A percentile compares a stretch with the other conserved stretches of the same genome.
Conservation (phyloP, 2,329 filamentous ascomycete species). For the Acrocalymma vagum region DNA sequence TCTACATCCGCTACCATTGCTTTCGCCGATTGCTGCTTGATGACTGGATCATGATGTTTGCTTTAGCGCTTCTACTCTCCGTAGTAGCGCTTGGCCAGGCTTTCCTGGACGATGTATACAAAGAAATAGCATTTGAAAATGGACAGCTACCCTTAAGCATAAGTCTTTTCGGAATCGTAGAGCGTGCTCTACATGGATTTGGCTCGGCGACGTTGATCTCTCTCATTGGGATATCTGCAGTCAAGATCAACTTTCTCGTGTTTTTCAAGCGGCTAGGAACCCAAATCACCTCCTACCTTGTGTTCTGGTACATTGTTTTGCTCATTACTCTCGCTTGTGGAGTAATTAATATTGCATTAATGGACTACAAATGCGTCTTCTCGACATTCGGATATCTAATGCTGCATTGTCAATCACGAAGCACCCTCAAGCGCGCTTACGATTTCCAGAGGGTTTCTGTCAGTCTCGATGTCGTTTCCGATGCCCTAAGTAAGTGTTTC, state of each 20-base stretch:
- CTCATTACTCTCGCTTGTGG: conserved; percentile 12
- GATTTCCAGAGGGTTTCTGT: conserved; percentile 8
- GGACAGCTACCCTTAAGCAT: conserved; percentile 5
- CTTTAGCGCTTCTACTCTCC: conserved; percentile 6
- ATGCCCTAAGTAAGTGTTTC: conserved; percentile 13
- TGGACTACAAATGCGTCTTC: conserved; percentile 10
- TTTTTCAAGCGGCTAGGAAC: conserved; percentile 18
- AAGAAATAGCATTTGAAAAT: conserved; percentile 7
- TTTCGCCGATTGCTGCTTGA: conserved; percentile 15
- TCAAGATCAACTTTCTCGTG: conserved; percentile 20
- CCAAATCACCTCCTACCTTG: conserved; percentile 7
- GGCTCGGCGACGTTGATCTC: conserved; percentile 1
- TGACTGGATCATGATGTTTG: conserved; percentile 16
- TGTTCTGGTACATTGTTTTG: conserved; percentile 12
- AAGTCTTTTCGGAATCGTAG: not conserved
- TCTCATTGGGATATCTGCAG: conserved; percentile 8
- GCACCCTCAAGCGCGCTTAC: conserved; percentile 2
- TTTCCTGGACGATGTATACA: conserved; percentile 11
- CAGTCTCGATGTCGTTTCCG: conserved; percentile 9
- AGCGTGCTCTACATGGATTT: conserved; percentile 8
- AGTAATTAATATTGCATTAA: conserved; percentile 8
- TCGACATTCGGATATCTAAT: not conserved
- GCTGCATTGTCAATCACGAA: not conserved
- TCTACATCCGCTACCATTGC: conserved; percentile 16
- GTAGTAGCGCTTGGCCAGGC: conserved; percentile 6